phyloP scores from a whole-genome alignment of 768 basidiomycete genomes.

The Mycena rebaudengoi region DNA sequence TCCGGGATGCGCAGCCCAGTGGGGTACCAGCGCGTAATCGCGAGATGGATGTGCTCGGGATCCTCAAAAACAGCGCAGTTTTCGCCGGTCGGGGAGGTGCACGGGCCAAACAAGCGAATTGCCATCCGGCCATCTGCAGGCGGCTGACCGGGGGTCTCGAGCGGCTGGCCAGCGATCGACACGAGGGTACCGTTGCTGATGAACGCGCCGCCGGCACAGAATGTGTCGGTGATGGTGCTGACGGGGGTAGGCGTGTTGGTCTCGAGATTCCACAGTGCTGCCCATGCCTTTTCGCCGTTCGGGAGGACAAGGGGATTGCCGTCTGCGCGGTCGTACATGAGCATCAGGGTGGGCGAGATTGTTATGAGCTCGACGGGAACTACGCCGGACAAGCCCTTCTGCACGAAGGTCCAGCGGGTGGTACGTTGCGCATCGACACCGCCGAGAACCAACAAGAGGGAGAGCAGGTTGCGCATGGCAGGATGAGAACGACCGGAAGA shows the following conservation, averaged over 20 bases:
- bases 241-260: conserved; percentile 15
- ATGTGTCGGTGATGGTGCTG: conserved; percentile 21
- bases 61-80: conserved; percentile 31
- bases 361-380: conserved; percentile 22
- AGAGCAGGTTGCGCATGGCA: not conserved
- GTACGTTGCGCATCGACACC: not conserved
- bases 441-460: not conserved
- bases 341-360: conserved; percentile 22
- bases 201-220: conserved; percentile 23
- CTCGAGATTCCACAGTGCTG: conserved; percentile 20
- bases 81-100: conserved; percentile 20
- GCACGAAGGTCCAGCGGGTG: conserved; percentile 19
- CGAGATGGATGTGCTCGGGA: conserved; percentile 18
- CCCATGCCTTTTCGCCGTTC: conserved; percentile 21
- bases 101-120: conserved; percentile 30
- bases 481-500: too few relatives aligned
- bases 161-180: not conserved
- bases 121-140: conserved; percentile 18
- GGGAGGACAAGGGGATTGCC: conserved; percentile 21
- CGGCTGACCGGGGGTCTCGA: not conserved
- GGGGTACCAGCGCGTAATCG: conserved; percentile 28
- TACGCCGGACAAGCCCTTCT: conserved; percentile 23
- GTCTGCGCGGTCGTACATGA: conserved; percentile 23
- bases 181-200: conserved; percentile 26
- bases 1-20: conserved; percentile 20